Evolutionary conservation across 2,329 filamentous ascomycete species (phyloP), one percentile per base, ranked within the genome.

Genomic region (Chaetoscypha palmicola): DNA sequence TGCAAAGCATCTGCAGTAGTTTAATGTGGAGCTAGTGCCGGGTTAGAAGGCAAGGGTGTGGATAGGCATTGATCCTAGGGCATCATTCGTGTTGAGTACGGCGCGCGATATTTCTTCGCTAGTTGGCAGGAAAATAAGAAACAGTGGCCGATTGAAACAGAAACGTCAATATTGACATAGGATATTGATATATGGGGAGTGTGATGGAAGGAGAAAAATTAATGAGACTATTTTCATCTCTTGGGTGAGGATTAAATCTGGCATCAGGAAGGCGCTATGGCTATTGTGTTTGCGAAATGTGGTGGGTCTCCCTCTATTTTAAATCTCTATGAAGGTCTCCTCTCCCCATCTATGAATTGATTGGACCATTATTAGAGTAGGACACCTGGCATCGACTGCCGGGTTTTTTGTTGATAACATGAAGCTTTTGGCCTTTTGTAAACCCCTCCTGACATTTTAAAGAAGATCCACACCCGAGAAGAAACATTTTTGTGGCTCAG

Each of bases 1-100:
- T 46, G 44, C 44, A 46, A 32, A 24, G 32, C 38, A 34, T 44
- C 35, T 44, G 42, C 42, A 44, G 42, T 46, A 42, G 39, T 30
- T 38, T 20, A 12, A 42, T 37, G 44, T 33, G 44, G 38, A 42
- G 42, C 17, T 32, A 28, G 43, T n/a, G n/a, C n/a, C 32, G 36
- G 26, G 42, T 12, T 14, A 28, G 28, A 22, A 36, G 24, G 28
- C 24, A 11, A 20, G 12, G 7, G 22, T 24, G n/a, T n/a, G n/a
- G n/a, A n/a, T n/a, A n/a, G n/a, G n/a, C n/a, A n/a, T n/a, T n/a
- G n/a, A n/a, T n/a, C n/a, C n/a, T n/a, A n/a, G n/a, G n/a, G n/a
- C n/a, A n/a, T n/a, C n/a, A n/a, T n/a, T n/a, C n/a, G n/a, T n/a
- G n/a, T n/a, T n/a, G n/a, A n/a, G n/a, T n/a, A n/a, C n/a, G n/a